phyloP scores from a whole-genome alignment of 139 green algal species.

The Ulvella scutata region DNA sequence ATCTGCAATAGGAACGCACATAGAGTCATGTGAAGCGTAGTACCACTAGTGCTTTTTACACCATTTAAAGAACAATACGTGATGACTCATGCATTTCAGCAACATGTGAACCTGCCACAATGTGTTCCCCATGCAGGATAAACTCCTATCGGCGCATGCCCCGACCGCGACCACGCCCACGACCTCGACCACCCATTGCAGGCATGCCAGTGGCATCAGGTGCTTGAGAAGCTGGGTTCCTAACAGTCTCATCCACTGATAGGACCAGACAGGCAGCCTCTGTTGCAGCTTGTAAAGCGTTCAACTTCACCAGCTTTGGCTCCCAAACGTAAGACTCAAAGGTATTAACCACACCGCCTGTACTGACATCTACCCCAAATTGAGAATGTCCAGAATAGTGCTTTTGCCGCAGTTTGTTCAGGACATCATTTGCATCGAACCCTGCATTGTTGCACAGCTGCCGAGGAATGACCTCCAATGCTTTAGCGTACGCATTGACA shows the following conservation, averaged over 20 bases:
- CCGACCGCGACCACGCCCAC: constrained; percentile 19
- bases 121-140: too few species aligned
- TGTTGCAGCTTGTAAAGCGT: constrained; percentile 64
- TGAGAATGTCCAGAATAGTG: constrained; percentile 49
- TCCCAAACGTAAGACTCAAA: constrained; percentile 93
- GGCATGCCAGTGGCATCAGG: constrained; percentile 17
- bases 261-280: constrained; percentile 94
- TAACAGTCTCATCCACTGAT: constrained; percentile 92
- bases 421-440: constrained; percentile 93
- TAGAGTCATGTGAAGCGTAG: too few species aligned
- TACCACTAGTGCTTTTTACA: too few species aligned
- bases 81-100: too few species aligned
- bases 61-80: too few species aligned
- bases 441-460: constrained; percentile 96
- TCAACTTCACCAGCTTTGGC: constrained; percentile 83
- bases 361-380: constrained; percentile 91
- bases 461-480: constrained; percentile 85
- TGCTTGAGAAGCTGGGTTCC: constrained; percentile 67
- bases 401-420: constrained; percentile 96
- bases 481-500: constrained; percentile 82
- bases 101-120: too few species aligned
- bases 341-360: constrained; percentile 86
- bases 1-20: too few species aligned
- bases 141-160: constrained; percentile 4
- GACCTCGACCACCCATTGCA: constrained; percentile 8